A percentile compares a stretch with the other conserved stretches of the same genome.
Conservation (phyloP, 768 basidiomycete genomes). For the Mrakia hoshinonis region DNA sequence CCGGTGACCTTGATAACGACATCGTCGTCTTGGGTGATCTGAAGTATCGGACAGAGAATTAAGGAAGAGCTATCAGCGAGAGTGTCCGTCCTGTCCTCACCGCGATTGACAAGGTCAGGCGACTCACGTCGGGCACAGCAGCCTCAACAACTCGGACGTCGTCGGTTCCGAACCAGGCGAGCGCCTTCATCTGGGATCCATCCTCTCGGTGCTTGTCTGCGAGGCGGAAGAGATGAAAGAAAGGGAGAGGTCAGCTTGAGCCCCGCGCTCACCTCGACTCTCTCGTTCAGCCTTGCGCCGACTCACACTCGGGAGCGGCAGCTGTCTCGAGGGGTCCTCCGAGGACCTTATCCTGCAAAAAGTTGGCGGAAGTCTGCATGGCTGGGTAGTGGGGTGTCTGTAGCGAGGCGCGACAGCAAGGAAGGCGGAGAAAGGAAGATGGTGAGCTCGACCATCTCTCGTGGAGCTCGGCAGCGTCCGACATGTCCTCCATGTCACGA, state of each 20-base stretch:
- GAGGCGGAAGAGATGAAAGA: neutral
- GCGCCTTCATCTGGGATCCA: constrained; percentile 22
- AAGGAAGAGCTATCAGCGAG: neutral
- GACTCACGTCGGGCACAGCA: constrained; percentile 45
- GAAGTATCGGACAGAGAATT: no score
- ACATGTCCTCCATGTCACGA: neutral
- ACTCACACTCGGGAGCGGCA: neutral
- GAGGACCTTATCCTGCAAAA: constrained; percentile 26
- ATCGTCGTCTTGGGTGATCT: constrained; percentile 62
- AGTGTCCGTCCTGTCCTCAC: neutral
- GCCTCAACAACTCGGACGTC: constrained; percentile 47
- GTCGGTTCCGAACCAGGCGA: constrained; percentile 41
- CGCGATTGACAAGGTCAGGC: neutral
- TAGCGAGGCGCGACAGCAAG: neutral
- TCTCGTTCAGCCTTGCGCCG: no score
- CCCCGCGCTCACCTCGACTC: neutral
- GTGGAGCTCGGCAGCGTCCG: neutral
- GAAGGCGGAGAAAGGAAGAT: neutral
- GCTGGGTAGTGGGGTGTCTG: neutral
- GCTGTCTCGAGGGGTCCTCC: constrained; percentile 18
- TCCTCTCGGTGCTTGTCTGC: constrained; percentile 24
- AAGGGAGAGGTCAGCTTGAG: neutral
- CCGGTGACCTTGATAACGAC: constrained; percentile 62
- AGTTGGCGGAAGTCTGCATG: constrained; percentile 24
- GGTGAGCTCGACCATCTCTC: neutral